Percentiles rank a stretch among this genome's conserved stretches.
Conservation (phyloP, 345 rosid genomes). For the Draba incana region DNA sequence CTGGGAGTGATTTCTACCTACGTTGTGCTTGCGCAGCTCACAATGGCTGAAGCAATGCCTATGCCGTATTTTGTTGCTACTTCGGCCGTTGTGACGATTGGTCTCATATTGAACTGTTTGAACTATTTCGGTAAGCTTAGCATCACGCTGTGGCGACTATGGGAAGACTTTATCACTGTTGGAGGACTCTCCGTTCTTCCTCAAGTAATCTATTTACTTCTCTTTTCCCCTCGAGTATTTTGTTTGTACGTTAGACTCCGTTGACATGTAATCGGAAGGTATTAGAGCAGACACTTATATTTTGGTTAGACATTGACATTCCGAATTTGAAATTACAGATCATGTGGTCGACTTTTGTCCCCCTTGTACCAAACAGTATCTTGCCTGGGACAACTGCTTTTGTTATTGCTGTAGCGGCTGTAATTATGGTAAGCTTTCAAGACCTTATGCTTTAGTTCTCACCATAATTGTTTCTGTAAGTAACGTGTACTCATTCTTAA, state of each 20-base stretch:
- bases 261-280: not conserved
- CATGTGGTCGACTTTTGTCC: conserved; percentile 95
- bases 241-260: not conserved
- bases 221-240: conserved; percentile 4
- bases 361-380: conserved; percentile 65
- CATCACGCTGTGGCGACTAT: conserved; percentile 58
- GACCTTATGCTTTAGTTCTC: conserved; percentile 17
- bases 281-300: not conserved
- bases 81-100: conserved; percentile 60
- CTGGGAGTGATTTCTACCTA: conserved; percentile 69
- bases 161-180: conserved; percentile 86
- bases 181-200: conserved; percentile 83
- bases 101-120: conserved; percentile 62
- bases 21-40: conserved; percentile 74
- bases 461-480: not conserved
- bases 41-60: conserved; percentile 88
- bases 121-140: conserved; percentile 59
- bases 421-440: conserved; percentile 66
- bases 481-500: not conserved
- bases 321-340: conserved; percentile 51
- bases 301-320: conserved; percentile 6
- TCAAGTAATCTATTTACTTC: conserved; percentile 51
- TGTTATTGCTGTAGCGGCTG: conserved; percentile 63
- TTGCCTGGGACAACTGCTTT: conserved; percentile 70
- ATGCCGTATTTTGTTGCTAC: conserved; percentile 53